Evolutionary conservation across 805 yeast species (phyloP).

Genomic region (Barnettozyma botsteinii): DNA sequence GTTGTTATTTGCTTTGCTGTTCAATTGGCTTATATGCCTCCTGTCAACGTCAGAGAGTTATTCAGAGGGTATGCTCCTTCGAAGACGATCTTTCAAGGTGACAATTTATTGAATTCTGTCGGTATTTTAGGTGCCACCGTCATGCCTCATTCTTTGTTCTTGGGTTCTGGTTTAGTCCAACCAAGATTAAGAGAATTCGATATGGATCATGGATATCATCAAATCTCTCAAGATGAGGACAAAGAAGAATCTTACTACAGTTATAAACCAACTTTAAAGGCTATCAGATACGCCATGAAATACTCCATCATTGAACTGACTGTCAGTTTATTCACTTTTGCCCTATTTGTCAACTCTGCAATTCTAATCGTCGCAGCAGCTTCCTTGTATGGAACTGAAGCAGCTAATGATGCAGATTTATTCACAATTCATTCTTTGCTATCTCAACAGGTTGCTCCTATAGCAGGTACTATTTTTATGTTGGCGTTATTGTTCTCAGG

Average conservation of each 20-base stretch:
- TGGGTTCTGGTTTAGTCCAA: constrained; percentile 85
- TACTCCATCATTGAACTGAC: constrained; percentile 69
- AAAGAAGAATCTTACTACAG: constrained; percentile 33
- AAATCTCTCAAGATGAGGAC: constrained; percentile 23
- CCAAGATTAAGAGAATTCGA: constrained; percentile 77
- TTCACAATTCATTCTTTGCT: constrained; percentile 69
- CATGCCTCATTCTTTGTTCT: constrained; percentile 84
- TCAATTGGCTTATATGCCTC: constrained; percentile 55
- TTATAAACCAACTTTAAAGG: constrained; percentile 67
- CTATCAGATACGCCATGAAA: constrained; percentile 65
- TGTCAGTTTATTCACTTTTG: constrained; percentile 68
- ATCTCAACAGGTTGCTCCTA: constrained; percentile 54
- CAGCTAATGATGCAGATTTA: constrained; percentile 73
- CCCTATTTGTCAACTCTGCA: constrained; percentile 81
- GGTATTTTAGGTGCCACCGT: constrained; percentile 91
- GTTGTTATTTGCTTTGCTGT: constrained; percentile 78
- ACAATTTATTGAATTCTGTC: constrained; percentile 67
- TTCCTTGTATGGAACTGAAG: constrained; percentile 63
- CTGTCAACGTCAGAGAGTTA: constrained; percentile 38
- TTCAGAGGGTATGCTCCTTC: constrained; percentile 68
- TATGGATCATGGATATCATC: constrained; percentile 45
- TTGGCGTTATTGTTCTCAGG: constrained; percentile 81
- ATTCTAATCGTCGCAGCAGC: constrained; percentile 80
- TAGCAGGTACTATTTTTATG: constrained; percentile 81
- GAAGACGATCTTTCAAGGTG: constrained; percentile 42